Base-by-base conservation (phyloP, 352 stramenopile genomes). In the Pythium aquatile region DNA sequence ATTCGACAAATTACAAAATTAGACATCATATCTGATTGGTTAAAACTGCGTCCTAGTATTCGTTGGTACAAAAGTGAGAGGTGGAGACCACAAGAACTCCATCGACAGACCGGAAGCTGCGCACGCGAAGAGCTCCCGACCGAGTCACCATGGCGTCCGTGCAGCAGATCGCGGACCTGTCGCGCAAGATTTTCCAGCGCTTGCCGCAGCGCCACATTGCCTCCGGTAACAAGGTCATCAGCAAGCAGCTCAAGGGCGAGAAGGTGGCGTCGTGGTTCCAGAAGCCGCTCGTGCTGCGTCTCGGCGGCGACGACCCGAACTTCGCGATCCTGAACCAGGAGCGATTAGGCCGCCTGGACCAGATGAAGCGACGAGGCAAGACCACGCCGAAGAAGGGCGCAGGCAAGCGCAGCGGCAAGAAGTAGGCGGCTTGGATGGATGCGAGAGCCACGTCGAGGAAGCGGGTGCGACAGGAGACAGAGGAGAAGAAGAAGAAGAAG, bases 201-300 rank as follows among this genome's bases (percentile, higher is more conserved):
- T 72, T 95, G 66, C 86, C 86, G 69, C 84, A 93, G 78, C 85
- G 80, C 71, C 75, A 93, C 67, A 87, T 73, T 28, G 69, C 78
- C 63, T 93, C 86, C 49, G 86, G 86, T 69, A 95, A 93, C 74
- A 95, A 95, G 74, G 78, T 95, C 44, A 92, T 95, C 74, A 92
- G 83, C 73, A 92, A 92, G 78, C 83, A 93, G 76, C 78, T 95
- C 47, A 90, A 90, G 76, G 86, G 86, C 54, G 86, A 95, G 39
- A 93, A 91, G 74, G 73, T 95, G 11, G 86, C 80, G 29, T 88
- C 78, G 55, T 95, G 86, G 86, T 95, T 95, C 72, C 86, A 89
- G 67, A 95, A 95, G 75, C 86, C 86, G 30, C 72, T 95, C 30
- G 62, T 73, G 53, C 66, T 91, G 68, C 81, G 83, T 72, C 71